These are phyloP conservation scores for Schizophyllum commune DNA, from an alignment of 1,284 basidiomycete species.

Conservation along the genomic window DNA sequence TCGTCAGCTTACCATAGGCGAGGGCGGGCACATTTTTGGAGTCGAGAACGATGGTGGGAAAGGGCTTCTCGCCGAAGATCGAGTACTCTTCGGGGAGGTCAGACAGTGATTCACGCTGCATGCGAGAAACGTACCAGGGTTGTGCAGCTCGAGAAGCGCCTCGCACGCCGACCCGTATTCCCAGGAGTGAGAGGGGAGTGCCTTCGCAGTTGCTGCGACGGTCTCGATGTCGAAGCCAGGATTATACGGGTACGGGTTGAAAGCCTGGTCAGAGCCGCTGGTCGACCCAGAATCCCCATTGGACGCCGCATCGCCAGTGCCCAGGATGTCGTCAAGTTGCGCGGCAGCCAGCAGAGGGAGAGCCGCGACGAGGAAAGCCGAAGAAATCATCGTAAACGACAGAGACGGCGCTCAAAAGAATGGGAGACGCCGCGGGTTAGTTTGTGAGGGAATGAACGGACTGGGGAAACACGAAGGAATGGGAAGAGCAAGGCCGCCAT, in stretches of 20 bases:
- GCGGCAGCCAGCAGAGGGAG: neutral
- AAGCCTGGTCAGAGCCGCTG: neutral
- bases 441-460: neutral
- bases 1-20: conserved; percentile 26
- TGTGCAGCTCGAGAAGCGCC: conserved; percentile 33
- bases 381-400: neutral
- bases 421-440: neutral
- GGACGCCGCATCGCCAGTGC: too few species aligned
- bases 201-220: conserved; percentile 24
- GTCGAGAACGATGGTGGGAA: conserved; percentile 21
- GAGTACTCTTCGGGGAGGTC: conserved; percentile 16
- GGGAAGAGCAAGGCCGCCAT: too few species aligned
- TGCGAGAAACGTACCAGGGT: conserved; percentile 14
- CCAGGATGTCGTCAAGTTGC: too few species aligned
- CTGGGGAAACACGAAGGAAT: neutral
- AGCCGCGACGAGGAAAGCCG: neutral
- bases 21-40: conserved; percentile 20
- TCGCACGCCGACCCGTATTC: conserved; percentile 35
- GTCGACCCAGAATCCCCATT: too few species aligned
- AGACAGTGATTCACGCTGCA: neutral
- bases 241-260: conserved; percentile 22
- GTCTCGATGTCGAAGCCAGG: conserved; percentile 33
- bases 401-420: neutral
- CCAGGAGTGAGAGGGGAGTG: conserved; percentile 36
- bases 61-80: conserved; percentile 28